A percentile compares a stretch with the other conserved stretches of the same genome.
These are phyloP conservation scores for Acarospora socialis DNA, from an alignment of 2,329 filamentous ascomycete genomes.

Conservation along the genomic window DNA sequence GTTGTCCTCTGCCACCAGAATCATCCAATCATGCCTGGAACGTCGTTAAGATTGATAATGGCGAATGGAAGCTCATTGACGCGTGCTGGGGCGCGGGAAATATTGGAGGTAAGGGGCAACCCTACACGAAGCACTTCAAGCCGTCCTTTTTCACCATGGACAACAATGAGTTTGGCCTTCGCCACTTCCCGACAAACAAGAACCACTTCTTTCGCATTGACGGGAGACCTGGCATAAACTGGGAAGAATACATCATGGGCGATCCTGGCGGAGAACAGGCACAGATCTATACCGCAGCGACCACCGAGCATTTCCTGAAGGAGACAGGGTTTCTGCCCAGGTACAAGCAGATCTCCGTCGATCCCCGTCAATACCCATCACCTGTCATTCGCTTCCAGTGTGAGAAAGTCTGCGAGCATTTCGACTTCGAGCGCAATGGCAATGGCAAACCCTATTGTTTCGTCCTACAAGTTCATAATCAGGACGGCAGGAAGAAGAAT, in stretches of 20 bases:
- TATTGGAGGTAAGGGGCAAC: conserved; percentile 37
- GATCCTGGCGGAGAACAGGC: conserved; percentile 33
- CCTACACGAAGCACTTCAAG: conserved; percentile 55
- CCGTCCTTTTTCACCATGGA: conserved; percentile 45
- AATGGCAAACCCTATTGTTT: conserved; percentile 53
- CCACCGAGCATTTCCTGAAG: conserved; percentile 34
- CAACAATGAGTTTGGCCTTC: conserved; percentile 69
- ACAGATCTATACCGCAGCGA: conserved; percentile 33
- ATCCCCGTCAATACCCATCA: conserved; percentile 13
- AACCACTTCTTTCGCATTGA: conserved; percentile 61
- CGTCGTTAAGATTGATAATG: conserved; percentile 71
- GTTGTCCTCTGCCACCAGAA: conserved; percentile 50
- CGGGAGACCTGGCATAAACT: conserved; percentile 46
- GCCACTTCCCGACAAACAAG: conserved; percentile 61
- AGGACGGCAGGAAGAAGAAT: conserved; percentile 52
- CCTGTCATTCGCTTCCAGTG: conserved; percentile 38
- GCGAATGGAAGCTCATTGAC: conserved; percentile 83
- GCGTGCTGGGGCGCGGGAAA: conserved; percentile 84
- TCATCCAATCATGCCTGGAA: conserved; percentile 78
- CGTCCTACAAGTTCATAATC: conserved; percentile 50
- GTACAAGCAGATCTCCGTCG: conserved; percentile 44
- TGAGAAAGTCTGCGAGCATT: conserved; percentile 66
- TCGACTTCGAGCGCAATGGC: conserved; percentile 57
- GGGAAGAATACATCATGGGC: conserved; percentile 71
- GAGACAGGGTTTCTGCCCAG: conserved; percentile 48